Base-by-base conservation (phyloP, 495 filamentous ascomycete species). In the Usnea hakonensis region DNA sequence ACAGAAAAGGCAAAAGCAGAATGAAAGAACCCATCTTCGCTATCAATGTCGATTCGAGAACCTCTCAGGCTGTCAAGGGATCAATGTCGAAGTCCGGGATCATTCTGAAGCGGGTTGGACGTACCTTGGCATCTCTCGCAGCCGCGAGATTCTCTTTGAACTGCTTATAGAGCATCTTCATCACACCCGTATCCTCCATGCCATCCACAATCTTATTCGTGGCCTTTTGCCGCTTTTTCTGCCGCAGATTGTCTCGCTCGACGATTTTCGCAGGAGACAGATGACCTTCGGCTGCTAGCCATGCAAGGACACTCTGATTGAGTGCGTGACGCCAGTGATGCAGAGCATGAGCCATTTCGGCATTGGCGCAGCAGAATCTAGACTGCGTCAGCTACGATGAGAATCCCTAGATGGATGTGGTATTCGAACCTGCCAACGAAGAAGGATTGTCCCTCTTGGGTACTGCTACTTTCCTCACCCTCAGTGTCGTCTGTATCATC, bases 251-350 rank as follows among this genome's bases (percentile, higher is more conserved):
- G 40, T 79, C 83, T 11, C 84, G 76, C 65, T 81, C 71, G 5
- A 86, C 69, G 28, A 89, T 74, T 57, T 83, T 78, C 4, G 79
- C 70, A 9, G 81, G 72, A 0, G 71, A 70, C 37, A 81, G 70
- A 61, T 84, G 78, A 14, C 87, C 86, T 55, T 81, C 74, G 16
- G 67, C 67, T 7, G 74, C 68, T 6, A 94, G 80, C 57, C 81
- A 82, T 19, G 83, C 76, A 17, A 87, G 76, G 5, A 91, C 85
- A 79, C 78, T 87, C 63, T 87, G 78, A 63, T 89, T 87, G 46
- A 93, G 83, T 36, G 84, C 81, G 67, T 81, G 81, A 46, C 87
- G 86, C 90, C 90, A 94, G 72, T 94, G 90, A 1, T 79, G 78
- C 3, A 93, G 76, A 0, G 77, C 79, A 66, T 93, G 90, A 0